Evolutionary conservation across 2,329 filamentous ascomycete species (phyloP).

Genomic region (Colletotrichum chrysophilum): DNA sequence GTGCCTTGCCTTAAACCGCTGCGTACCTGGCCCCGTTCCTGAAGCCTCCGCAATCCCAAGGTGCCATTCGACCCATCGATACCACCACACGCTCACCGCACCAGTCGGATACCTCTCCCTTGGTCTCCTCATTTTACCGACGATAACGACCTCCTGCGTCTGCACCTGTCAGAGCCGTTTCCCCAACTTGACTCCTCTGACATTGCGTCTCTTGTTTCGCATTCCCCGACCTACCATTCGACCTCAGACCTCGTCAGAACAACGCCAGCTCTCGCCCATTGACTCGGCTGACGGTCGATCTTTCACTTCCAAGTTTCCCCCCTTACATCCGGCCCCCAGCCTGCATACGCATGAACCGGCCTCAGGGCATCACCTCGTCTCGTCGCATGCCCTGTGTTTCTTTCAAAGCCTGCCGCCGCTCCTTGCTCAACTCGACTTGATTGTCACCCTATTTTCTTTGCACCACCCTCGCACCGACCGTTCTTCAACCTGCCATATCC

Average conservation of each 20-base stretch:
- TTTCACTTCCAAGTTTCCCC: conserved; percentile 12
- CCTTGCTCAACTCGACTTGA: conserved; percentile 1
- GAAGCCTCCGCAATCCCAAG: background rate
- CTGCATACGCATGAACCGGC: conserved; percentile 16
- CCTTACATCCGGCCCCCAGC: conserved; percentile 14
- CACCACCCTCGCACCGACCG: conserved; percentile 14
- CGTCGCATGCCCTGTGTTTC: conserved; percentile 10
- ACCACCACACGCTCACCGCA: conserved; percentile 4
- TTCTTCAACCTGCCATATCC: conserved; percentile 14
- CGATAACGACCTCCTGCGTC: conserved; percentile 7
- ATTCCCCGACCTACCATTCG: background rate
- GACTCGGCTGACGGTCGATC: conserved; percentile 5
- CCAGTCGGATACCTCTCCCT: conserved; percentile 5
- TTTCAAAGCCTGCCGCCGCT: background rate
- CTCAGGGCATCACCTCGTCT: conserved; percentile 15
- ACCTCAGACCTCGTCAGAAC: background rate
- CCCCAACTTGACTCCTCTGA: background rate
- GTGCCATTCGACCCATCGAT: background rate
- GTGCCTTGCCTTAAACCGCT: background rate
- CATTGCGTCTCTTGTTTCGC: conserved; percentile 13
- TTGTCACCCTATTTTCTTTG: conserved; percentile 3
- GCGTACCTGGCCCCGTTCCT: background rate
- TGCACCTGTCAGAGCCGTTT: conserved; percentile 9
- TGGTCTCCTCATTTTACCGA: background rate
- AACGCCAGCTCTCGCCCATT: background rate